phyloP scores from a whole-genome alignment of 75 land plant species.

The Adiantum capillusveneris region DNA sequence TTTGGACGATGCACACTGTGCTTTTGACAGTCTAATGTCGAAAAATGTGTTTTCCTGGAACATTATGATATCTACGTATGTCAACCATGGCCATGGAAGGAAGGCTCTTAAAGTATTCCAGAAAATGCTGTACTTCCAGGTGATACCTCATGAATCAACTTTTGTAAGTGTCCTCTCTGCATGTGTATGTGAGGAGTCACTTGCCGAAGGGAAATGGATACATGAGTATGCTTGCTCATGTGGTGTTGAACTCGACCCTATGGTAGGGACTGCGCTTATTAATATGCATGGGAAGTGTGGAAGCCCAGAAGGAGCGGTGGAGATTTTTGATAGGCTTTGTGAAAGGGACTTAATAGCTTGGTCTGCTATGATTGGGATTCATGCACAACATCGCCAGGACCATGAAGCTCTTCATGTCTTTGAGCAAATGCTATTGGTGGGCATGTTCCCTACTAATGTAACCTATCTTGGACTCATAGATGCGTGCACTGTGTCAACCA shows the following conservation, averaged over 20 bases:
- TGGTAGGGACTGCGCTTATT: slow-evolving; percentile 30
- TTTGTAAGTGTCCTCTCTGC: slow-evolving; percentile 4
- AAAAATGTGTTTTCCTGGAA: slow-evolving; percentile 52
- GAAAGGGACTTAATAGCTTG: slow-evolving; percentile 25
- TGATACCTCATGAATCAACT: slow-evolving; percentile 4
- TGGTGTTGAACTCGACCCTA: slow-evolving; percentile 7
- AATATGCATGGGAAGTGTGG: slow-evolving; percentile 41
- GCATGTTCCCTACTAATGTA: slow-evolving; percentile 20
- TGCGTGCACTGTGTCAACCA: slow-evolving; percentile 27
- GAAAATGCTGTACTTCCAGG: slow-evolving; percentile 24
- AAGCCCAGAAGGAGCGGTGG: slow-evolving; percentile 11
- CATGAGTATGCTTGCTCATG: neutral
- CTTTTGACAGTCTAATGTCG: slow-evolving; percentile 35
- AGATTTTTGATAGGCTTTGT: slow-evolving; percentile 19
- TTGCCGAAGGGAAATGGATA: slow-evolving; percentile 8
- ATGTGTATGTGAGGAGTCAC: neutral
- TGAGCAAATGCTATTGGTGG: slow-evolving; percentile 19
- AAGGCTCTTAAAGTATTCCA: slow-evolving; percentile 33
- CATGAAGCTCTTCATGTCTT: slow-evolving; percentile 27
- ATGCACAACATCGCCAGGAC: slow-evolving; percentile 29
- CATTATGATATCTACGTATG: slow-evolving; percentile 34
- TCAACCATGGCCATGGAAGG: slow-evolving; percentile 15
- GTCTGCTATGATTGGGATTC: slow-evolving; percentile 31
- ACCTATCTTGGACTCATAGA: slow-evolving; percentile 31
- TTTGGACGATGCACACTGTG: slow-evolving; percentile 8